phyloP scores from a whole-genome alignment of 306 rosid genomes.

The Cicer cuneatum region DNA sequence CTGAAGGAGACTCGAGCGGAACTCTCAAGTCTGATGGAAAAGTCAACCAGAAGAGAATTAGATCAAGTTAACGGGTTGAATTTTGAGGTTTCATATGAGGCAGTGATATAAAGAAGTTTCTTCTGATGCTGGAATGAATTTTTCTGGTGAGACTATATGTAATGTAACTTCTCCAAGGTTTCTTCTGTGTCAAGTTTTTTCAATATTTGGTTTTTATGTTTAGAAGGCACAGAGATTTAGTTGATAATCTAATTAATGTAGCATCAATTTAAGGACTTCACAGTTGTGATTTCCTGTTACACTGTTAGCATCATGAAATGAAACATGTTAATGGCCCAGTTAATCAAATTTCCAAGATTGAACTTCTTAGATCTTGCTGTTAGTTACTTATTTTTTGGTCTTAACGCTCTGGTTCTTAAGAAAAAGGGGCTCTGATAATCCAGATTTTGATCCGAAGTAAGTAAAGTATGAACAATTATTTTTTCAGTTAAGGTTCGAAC shows the following conservation, averaged over 20 bases:
- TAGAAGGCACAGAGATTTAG: constrained; percentile 43
- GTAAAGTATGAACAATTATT: too few relatives aligned
- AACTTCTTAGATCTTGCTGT: constrained; percentile 3
- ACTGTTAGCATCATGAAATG: constrained; percentile 35
- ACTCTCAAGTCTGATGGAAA: constrained; percentile 80
- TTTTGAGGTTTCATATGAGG: constrained; percentile 43
- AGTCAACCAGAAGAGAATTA: constrained; percentile 75
- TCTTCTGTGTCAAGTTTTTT: constrained; percentile 34
- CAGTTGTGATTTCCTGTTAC: constrained; percentile 49
- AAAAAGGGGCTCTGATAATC: too few relatives aligned
- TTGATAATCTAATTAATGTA: constrained; percentile 38
- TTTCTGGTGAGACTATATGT: constrained; percentile 49
- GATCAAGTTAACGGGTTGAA: constrained; percentile 60
- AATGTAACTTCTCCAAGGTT: constrained; percentile 42
- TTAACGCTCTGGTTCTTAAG: too few relatives aligned
- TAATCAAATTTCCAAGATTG: constrained; percentile 37
- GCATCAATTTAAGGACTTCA: constrained; percentile 41
- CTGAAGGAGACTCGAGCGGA: constrained; percentile 81
- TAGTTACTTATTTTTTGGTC: neutral
- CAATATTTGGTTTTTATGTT: constrained; percentile 39
- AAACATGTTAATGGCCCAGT: constrained; percentile 36
- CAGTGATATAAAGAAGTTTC: constrained; percentile 24
- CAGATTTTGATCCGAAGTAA: too few relatives aligned
- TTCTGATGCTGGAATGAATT: constrained; percentile 35
- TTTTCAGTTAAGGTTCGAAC: too few relatives aligned